A percentile compares a stretch with the other conserved stretches of the same genome.
phyloP scores from a whole-genome alignment of 805 yeast species.

The Wickerhamiella azymoides region DNA sequence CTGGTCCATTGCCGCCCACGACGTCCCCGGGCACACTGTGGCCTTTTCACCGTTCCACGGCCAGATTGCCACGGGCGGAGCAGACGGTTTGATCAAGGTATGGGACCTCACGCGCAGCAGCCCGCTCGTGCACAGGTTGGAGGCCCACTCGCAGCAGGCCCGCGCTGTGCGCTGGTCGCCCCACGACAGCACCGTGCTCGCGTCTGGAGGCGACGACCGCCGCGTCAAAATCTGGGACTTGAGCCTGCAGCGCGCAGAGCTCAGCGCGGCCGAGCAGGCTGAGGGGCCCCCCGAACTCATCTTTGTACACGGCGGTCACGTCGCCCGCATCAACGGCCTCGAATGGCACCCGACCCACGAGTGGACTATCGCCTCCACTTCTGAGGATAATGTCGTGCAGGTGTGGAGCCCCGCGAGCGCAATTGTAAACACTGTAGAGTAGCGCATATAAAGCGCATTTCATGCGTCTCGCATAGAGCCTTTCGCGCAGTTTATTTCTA shows the following conservation, averaged over 20 bases:
- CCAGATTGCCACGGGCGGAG: conserved; percentile 62
- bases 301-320: conserved; percentile 82
- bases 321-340: conserved; percentile 50
- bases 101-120: conserved; percentile 50
- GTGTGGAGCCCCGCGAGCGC: conserved; percentile 57
- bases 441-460: too few species aligned
- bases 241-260: conserved; percentile 37
- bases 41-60: conserved; percentile 41
- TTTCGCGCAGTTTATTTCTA: too few species aligned
- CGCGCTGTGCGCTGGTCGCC: conserved; percentile 43
- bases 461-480: too few species aligned
- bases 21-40: conserved; percentile 21
- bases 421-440: conserved; percentile 20
- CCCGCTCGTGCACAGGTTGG: conserved; percentile 46
- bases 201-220: conserved; percentile 52
- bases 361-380: conserved; percentile 50
- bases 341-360: conserved; percentile 50
- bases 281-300: conserved; percentile 62
- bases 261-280: conserved; percentile 38
- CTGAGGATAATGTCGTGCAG: conserved; percentile 63
- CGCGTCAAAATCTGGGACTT: conserved; percentile 68
- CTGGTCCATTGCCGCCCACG: neutral
- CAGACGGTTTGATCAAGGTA: conserved; percentile 56
- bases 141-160: conserved; percentile 50
- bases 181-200: conserved; percentile 36